These are phyloP conservation scores for Phallus indusiatus DNA, from an alignment of 768 basidiomycete genomes.

Conservation along the genomic window DNA sequence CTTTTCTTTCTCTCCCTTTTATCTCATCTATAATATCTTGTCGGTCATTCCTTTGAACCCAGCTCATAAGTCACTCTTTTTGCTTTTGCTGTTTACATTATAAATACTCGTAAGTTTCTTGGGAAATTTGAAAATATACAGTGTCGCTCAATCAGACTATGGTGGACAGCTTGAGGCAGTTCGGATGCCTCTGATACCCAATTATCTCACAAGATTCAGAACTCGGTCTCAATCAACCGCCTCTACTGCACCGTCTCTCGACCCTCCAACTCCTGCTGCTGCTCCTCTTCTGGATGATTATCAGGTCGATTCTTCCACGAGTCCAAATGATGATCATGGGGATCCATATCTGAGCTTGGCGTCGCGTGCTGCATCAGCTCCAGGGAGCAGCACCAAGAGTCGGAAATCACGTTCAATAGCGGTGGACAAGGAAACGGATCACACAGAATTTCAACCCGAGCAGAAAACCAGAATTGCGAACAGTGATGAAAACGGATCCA, in stretches of 20 bases:
- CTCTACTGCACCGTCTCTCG: constrained; percentile 4
- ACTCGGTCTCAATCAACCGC: constrained; percentile 9
- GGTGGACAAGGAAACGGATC: not conserved
- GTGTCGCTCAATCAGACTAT: not conserved
- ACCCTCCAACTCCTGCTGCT: not conserved
- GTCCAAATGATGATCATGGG: constrained; percentile 1
- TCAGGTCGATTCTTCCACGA: constrained; percentile 9
- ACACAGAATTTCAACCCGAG: not conserved
- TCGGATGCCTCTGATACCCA: constrained; percentile 8
- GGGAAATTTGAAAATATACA: not conserved
- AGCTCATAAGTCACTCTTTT: not conserved
- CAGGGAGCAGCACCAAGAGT: not conserved
- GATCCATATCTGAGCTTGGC: constrained; percentile 7
- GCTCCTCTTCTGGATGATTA: not conserved
- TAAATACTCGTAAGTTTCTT: not conserved
- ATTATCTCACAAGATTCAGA: constrained; percentile 7
- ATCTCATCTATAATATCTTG: not conserved
- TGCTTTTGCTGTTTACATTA: not conserved
- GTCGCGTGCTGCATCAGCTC: constrained; percentile 10
- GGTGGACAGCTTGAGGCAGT: not conserved
- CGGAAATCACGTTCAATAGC: not conserved
- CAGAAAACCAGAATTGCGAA: not conserved
- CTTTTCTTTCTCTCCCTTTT: not conserved
- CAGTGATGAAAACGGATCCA: not conserved
- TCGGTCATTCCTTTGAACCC: not conserved